These are phyloP conservation scores for Raffaelea albimanens DNA, from an alignment of 2,329 filamentous ascomycete species.

Conservation along the genomic window DNA sequence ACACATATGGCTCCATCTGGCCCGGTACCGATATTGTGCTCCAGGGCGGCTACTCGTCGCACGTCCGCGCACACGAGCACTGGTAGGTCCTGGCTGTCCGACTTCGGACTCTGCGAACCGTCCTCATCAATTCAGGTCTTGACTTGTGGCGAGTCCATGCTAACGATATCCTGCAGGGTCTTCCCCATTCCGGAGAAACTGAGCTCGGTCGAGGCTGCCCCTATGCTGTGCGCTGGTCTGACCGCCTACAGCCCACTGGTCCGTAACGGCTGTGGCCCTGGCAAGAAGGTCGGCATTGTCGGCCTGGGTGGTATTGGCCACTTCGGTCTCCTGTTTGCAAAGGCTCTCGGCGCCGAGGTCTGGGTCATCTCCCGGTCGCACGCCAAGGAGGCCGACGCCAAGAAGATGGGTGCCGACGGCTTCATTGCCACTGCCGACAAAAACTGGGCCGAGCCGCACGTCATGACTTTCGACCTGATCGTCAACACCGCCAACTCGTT, in stretches of 20 bases:
- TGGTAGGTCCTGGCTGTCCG: conserved; percentile 35
- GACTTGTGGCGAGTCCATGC: no score
- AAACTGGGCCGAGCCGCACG: conserved; percentile 46
- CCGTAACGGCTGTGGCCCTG: conserved; percentile 64
- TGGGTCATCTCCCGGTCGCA: conserved; percentile 53
- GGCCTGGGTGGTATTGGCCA: conserved; percentile 66
- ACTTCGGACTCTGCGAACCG: no score
- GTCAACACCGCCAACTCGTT: conserved; percentile 65
- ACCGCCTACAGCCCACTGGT: conserved; percentile 73
- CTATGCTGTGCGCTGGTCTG: conserved; percentile 78
- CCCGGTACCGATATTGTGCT: conserved; percentile 40
- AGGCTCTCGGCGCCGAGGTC: conserved; percentile 54
- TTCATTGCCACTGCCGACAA: conserved; percentile 49
- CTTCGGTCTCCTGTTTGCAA: conserved; percentile 60
- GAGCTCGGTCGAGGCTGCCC: conserved; percentile 52
- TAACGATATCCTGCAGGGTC: conserved; percentile 28
- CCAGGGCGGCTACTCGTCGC: conserved; percentile 44
- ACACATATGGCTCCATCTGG: conserved; percentile 50
- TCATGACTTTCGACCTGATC: conserved; percentile 65
- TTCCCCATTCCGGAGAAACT: conserved; percentile 70
- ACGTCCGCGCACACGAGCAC: conserved; percentile 55
- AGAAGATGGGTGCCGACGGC: conserved; percentile 49
- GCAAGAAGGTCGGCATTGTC: conserved; percentile 69
- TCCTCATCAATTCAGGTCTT: no score
- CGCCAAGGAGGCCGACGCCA: conserved; percentile 49